Percentiles rank a stretch among this genome's conserved stretches.
Evolutionary conservation across 202 grass and related monocot genomes (phyloP).

Genomic region (Elaeis oleifera): DNA sequence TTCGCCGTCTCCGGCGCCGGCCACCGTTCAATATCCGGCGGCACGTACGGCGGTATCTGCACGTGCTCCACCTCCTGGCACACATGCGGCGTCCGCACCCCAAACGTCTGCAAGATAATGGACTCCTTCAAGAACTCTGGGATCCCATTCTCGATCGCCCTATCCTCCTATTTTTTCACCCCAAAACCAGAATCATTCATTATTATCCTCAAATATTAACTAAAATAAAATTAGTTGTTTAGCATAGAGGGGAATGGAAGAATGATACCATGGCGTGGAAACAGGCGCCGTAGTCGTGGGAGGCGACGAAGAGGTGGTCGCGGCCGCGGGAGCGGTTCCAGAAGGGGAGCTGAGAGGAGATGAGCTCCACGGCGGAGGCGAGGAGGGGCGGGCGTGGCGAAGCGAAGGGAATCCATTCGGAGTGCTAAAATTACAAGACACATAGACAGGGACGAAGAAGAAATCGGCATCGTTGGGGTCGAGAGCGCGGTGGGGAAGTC

Average conservation of each 20-base stretch:
- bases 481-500: conserved; percentile 24
- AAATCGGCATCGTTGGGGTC: conserved; percentile 56
- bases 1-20: conserved; percentile 35
- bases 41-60: conserved; percentile 72
- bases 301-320: conserved; percentile 84
- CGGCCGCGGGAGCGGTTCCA: conserved; percentile 79
- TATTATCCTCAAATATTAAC: too few species aligned
- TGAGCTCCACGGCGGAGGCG: conserved; percentile 41
- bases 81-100: conserved; percentile 38
- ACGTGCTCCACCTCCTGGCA: conserved; percentile 75
- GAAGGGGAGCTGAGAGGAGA: conserved; percentile 49
- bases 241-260: too few species aligned
- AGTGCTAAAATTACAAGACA: conserved; percentile 96
- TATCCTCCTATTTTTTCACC: conserved; percentile 43
- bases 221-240: too few species aligned
- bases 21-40: conserved; percentile 32
- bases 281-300: conserved; percentile 91
- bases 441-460: conserved; percentile 85
- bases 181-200: too few species aligned
- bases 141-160: conserved; percentile 69
- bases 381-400: conserved; percentile 50
- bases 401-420: conserved; percentile 66
- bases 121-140: conserved; percentile 60
- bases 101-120: conserved; percentile 79
- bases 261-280: conserved; percentile 54